Evolutionary conservation across 2,329 filamentous ascomycete genomes (phyloP).

Genomic region (Alternaria solani): DNA sequence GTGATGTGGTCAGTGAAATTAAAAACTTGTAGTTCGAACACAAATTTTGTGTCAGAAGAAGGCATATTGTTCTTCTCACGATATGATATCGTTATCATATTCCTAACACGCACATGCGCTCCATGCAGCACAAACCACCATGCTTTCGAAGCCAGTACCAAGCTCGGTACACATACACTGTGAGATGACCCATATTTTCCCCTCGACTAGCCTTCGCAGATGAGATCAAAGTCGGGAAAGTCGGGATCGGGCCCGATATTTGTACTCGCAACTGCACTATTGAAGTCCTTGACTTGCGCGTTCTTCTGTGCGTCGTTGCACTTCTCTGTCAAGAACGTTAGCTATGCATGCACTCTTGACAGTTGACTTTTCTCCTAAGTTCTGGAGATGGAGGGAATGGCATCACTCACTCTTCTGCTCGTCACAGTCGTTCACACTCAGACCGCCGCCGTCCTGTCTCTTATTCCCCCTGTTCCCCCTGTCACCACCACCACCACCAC

Average conservation of each 20-base stretch:
- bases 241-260: conserved; percentile 50
- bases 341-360: neutral
- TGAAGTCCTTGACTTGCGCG: conserved; percentile 41
- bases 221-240: conserved; percentile 51
- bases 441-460: conserved; percentile 16
- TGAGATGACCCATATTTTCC: neutral
- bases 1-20: neutral
- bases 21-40: neutral
- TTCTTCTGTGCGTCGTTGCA: conserved; percentile 39
- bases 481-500: neutral
- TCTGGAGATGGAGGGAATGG: neutral
- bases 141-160: neutral
- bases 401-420: conserved; percentile 32
- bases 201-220: conserved; percentile 36
- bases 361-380: neutral
- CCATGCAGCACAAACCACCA: neutral
- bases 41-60: neutral
- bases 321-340: conserved; percentile 27
- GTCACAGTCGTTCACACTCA: conserved; percentile 33
- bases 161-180: neutral
- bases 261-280: conserved; percentile 31
- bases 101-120: neutral
- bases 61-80: neutral
- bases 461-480: conserved; percentile 5
- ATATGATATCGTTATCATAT: neutral